Evolutionary conservation across 768 basidiomycete genomes (phyloP), one percentile per base, ranked within the genome.

Genomic region (Russula sp.): DNA sequence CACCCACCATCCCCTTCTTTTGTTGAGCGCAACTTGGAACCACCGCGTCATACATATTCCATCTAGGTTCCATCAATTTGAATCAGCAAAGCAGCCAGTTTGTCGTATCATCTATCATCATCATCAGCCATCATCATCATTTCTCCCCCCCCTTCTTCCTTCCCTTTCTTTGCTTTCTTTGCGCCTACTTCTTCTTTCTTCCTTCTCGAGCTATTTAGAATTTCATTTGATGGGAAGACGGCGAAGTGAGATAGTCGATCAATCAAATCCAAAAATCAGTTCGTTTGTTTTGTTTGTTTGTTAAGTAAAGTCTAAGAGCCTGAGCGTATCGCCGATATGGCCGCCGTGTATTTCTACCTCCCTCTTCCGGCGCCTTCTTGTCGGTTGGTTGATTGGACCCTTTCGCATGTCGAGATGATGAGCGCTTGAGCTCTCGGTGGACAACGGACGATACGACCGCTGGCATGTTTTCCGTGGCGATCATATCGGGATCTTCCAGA

Each of bases 151-250:
- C n/a, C 38, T 32, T 42, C 18, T 53, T 26, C 30, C 32, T 14
- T 32, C 18, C 16, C 2, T 54, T 34, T 16, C 32, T 9, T 10
- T 38, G 4, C n/a, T 3, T 18, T 9, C 40, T 16, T 32, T 42
- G n/a, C 28, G 20, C 16, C 50, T n/a, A n/a, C n/a, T n/a, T 30
- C 36, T 13, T 36, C 3, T 9, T 38, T 32, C 6, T 32, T 52
- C 51, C n/a, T 42, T 42, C 32, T 52, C 59, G 59, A 22, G 51
- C 51, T 52, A 22, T 44, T 22, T 22, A 30, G 40, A n/a, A 42
- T 61, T 61, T 61, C 51, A 61, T 61, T 40, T 60, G 36, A 59
- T 57, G 57, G 42, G 57, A 48, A 10, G 10, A 11, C 28, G 42
- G 40, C 28, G 34, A 48, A 32, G 53, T 38, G 11, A n/a, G 49